phyloP scores from a whole-genome alignment of 495 filamentous ascomycete genomes.

The Parachaetomium inaequale region DNA sequence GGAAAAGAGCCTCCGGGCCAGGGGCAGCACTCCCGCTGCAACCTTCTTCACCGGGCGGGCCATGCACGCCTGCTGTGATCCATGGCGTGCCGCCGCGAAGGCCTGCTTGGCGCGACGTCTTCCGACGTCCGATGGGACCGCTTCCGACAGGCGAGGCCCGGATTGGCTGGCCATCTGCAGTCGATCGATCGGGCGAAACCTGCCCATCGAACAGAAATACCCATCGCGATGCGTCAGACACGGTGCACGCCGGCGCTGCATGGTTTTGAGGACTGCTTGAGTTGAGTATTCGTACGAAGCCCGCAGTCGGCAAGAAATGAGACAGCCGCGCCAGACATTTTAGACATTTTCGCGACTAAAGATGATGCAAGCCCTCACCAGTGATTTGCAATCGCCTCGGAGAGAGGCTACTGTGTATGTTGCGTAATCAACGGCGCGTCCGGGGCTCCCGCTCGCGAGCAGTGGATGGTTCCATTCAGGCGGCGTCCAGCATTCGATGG shows the following conservation, averaged over 20 bases:
- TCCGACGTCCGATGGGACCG: conserved; percentile 11
- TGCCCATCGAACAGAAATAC: neutral
- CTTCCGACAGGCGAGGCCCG: neutral
- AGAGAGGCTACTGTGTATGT: too few species aligned
- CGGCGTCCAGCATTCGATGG: neutral
- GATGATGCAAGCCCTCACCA: too few species aligned
- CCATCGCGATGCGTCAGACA: neutral
- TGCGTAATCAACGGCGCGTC: neutral
- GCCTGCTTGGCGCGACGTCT: conserved; percentile 5
- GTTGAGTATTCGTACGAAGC: too few species aligned
- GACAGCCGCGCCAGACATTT: too few species aligned
- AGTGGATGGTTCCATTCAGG: neutral
- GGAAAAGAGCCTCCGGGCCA: conserved; percentile 14
- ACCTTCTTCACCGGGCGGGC: neutral
- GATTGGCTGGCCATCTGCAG: conserved; percentile 4
- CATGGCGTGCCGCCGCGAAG: neutral
- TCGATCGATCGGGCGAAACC: conserved; percentile 10
- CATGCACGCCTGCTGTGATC: conserved; percentile 7
- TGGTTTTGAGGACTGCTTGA: too few species aligned
- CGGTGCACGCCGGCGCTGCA: neutral
- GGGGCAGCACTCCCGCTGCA: neutral
- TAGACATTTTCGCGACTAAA: too few species aligned
- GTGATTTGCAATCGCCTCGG: too few species aligned
- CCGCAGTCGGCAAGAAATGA: too few species aligned
- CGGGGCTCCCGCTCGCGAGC: neutral